phyloP scores from a whole-genome alignment of 1,284 basidiomycete species.

The Singerocomus inundabilis region DNA sequence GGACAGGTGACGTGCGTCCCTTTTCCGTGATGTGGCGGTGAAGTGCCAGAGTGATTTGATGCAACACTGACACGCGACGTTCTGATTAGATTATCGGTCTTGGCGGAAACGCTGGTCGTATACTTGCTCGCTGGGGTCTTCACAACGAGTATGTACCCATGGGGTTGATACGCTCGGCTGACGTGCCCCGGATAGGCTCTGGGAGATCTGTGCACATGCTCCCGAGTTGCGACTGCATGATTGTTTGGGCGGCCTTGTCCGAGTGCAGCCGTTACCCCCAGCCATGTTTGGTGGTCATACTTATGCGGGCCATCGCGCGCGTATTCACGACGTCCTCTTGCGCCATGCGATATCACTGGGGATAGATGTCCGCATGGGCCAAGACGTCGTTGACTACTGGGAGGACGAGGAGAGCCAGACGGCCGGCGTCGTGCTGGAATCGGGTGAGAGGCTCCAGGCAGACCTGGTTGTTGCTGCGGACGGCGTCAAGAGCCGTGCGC shows the following conservation, averaged over 20 bases:
- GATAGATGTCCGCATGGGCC: constrained; percentile 26
- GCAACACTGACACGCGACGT: not conserved
- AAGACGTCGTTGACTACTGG: constrained; percentile 28
- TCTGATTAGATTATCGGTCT: constrained; percentile 13
- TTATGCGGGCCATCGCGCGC: constrained; percentile 30
- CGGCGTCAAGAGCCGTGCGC: constrained; percentile 29
- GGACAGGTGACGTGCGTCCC: constrained; percentile 11
- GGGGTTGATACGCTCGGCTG: not conserved
- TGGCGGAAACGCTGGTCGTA: constrained; percentile 16
- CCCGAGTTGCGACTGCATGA: constrained; percentile 20
- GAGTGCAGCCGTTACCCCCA: constrained; percentile 20
- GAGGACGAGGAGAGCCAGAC: constrained; percentile 18
- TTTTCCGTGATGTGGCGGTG: too few relatives aligned
- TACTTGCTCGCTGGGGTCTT: constrained; percentile 27
- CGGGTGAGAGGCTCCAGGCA: constrained; percentile 20
- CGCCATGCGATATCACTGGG: constrained; percentile 28
- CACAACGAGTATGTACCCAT: constrained; percentile 18
- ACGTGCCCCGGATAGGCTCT: constrained; percentile 16
- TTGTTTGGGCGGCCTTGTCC: constrained; percentile 23
- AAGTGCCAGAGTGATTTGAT: too few relatives aligned
- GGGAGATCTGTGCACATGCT: constrained; percentile 23
- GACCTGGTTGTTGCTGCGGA: constrained; percentile 34
- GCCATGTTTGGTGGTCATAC: constrained; percentile 18
- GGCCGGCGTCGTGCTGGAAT: constrained; percentile 24
- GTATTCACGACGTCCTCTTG: constrained; percentile 25